Evolutionary conservation across 257 asterid species (phyloP), one percentile per base, ranked within the genome.

Genomic region (Eucommia ulmoides): DNA sequence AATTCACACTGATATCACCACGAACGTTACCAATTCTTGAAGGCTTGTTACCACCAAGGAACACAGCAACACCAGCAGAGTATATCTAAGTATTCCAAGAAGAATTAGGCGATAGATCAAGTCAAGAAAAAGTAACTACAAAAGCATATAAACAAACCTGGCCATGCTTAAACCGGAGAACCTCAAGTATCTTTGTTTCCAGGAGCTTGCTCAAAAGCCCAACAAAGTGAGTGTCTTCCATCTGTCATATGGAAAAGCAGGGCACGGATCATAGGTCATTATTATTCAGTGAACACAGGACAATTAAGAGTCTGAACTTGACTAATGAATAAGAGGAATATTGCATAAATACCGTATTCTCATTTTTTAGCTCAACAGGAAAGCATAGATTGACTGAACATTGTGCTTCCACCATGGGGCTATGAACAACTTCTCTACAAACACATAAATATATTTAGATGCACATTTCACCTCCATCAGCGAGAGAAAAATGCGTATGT

Each of bases 361-460:
- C 95, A 65, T 75, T 81, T 79, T 73, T 75, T 52, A 88, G 85
- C 61, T 81, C 93, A 45, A 81, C 83, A 17, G 97, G 97, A 73
- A 88, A 88, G 79, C 95, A 84, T 54, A 88, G 67, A 69, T 88
- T 95, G 68, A 88, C 97, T 0, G 88, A 88, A 68, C 97, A 88
- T 71, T 88, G 97, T 66, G 93, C 95, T 74, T 88, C 92, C 60
- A 88, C 93, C 97, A 88, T 88, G 62, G 93, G 97, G 66, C 97
- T 88, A 54, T 69, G 60, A 50, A 88, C 97, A 61, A 81, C 82
- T 73, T 88, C 94, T 70, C 97, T 88, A 64, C 59, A 71, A 73
- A 56, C 54, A 65, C 23, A 79, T 50, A 54, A 24, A 54, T 45
- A 24, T 56, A 33, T 25, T 72, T 50, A 44, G 26, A 26, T 55